Evolutionary conservation across 1,284 basidiomycete genomes (phyloP).

Genomic region (Cystobasidiaceae sp.): DNA sequence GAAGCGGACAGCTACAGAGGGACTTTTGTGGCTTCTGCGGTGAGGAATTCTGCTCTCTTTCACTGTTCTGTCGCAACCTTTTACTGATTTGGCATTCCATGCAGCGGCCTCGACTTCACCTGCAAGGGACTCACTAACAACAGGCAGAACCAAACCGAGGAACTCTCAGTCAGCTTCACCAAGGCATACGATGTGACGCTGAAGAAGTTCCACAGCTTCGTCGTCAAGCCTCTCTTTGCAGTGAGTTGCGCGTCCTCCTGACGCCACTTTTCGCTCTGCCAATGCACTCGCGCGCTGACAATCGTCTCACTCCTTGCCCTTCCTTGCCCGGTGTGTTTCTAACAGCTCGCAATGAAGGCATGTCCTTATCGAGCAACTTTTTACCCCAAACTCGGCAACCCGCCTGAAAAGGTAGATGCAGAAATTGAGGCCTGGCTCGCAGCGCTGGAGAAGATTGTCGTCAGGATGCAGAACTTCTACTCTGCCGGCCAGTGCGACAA

Average conservation of each 20-base stretch:
- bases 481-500: conserved; percentile 31
- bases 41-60: too few relatives aligned
- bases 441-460: conserved; percentile 38
- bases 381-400: conserved; percentile 76
- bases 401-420: conserved; percentile 62
- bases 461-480: conserved; percentile 38
- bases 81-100: too few relatives aligned
- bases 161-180: conserved; percentile 71
- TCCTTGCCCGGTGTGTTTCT: too few relatives aligned
- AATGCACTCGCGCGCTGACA: too few relatives aligned
- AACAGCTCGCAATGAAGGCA: conserved; percentile 88
- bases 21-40: conserved; percentile 87
- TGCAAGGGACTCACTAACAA: conserved; percentile 71
- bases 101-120: conserved; percentile 83
- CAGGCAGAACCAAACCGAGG: conserved; percentile 62
- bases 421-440: conserved; percentile 72
- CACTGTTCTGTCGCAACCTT: too few relatives aligned
- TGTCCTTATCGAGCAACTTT: conserved; percentile 91
- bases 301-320: too few relatives aligned
- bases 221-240: conserved; percentile 76
- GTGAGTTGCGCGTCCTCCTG: too few relatives aligned
- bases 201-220: conserved; percentile 80
- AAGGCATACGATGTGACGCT: conserved; percentile 77
- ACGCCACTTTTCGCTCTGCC: too few relatives aligned
- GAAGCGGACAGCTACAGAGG: conserved; percentile 81